Evolutionary conservation across 441 rosid genomes (phyloP).

Genomic region (Viola pubescens): DNA sequence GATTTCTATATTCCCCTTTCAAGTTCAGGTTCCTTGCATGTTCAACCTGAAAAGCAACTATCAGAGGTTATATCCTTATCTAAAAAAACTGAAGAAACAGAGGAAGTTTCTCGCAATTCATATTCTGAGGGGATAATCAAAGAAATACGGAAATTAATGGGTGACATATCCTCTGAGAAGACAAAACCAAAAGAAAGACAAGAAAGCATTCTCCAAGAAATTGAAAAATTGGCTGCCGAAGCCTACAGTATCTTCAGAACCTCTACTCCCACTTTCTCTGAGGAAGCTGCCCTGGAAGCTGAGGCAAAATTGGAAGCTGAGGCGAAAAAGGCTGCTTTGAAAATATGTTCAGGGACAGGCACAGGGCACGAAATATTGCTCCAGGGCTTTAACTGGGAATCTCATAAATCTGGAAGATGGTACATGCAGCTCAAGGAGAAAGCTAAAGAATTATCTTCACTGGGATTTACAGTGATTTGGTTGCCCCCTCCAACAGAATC

Average conservation of each 20-base stretch:
- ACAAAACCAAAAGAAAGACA: slow-evolving; percentile 65
- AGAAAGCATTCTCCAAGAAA: slow-evolving; percentile 81
- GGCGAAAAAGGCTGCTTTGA: slow-evolving; percentile 31
- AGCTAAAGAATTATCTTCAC: slow-evolving; percentile 55
- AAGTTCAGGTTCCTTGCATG: slow-evolving; percentile 32
- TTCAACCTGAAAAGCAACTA: slow-evolving; percentile 23
- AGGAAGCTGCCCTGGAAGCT: slow-evolving; percentile 37
- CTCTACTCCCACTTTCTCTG: slow-evolving; percentile 50
- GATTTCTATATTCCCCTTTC: slow-evolving; percentile 77
- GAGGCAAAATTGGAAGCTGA: slow-evolving; percentile 23
- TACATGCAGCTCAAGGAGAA: slow-evolving; percentile 67
- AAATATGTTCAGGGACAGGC: slow-evolving; percentile 68
- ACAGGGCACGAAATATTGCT: slow-evolving; percentile 80
- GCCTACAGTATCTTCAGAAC: slow-evolving; percentile 91
- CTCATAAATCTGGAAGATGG: slow-evolving; percentile 88
- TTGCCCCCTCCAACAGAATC: slow-evolving; percentile 97
- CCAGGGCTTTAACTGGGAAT: slow-evolving; percentile 99
- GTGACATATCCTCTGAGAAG: slow-evolving; percentile 52
- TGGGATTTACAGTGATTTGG: slow-evolving; percentile 89
- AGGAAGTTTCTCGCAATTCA: slow-evolving; percentile 35
- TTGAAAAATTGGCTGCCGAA: slow-evolving; percentile 96
- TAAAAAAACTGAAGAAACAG: slow-evolving; percentile 28
- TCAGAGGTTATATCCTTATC: slow-evolving; percentile 28
- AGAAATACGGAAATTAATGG: slow-evolving; percentile 73
- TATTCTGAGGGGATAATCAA: slow-evolving; percentile 57